Percentiles rank a stretch among this genome's conserved stretches.
Evolutionary conservation across 495 filamentous ascomycete genomes (phyloP).

Genomic region (Penicillium nucicola): DNA sequence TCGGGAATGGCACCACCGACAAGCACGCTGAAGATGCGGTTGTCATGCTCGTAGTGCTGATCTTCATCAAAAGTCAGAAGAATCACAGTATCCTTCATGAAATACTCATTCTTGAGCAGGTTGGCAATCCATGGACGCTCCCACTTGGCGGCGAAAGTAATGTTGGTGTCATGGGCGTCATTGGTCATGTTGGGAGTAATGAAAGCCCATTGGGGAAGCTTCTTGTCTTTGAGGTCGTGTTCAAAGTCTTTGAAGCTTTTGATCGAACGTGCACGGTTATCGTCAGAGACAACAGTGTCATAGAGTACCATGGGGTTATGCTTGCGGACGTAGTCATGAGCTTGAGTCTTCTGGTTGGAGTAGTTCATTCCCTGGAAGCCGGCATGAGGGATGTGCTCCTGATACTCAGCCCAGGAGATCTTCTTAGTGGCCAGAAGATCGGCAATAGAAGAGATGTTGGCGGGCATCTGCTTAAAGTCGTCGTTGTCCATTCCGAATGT

Average conservation of each 20-base stretch:
- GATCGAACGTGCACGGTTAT: constrained; percentile 53
- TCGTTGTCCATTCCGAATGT: constrained; percentile 70
- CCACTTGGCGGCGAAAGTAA: constrained; percentile 59
- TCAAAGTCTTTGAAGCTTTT: constrained; percentile 66
- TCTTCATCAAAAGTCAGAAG: constrained; percentile 63
- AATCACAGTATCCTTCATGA: constrained; percentile 52
- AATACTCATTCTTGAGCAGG: constrained; percentile 59
- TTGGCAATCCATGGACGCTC: constrained; percentile 55
- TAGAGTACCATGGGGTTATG: constrained; percentile 66
- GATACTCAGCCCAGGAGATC: constrained; percentile 68
- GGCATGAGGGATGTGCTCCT: constrained; percentile 64
- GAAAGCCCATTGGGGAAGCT: constrained; percentile 70
- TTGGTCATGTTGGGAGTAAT: constrained; percentile 75
- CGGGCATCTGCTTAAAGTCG: constrained; percentile 50
- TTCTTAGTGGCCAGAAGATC: constrained; percentile 65
- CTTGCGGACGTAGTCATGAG: constrained; percentile 70
- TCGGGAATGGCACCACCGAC: constrained; percentile 62
- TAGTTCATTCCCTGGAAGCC: constrained; percentile 61
- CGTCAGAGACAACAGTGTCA: constrained; percentile 52
- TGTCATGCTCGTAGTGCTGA: constrained; percentile 52
- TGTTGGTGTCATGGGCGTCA: constrained; percentile 67
- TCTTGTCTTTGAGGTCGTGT: constrained; percentile 51
- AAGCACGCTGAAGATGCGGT: constrained; percentile 57
- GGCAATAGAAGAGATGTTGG: constrained; percentile 62
- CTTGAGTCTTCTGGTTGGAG: constrained; percentile 45